Evolutionary conservation across 208 protist genomes (phyloP).

Genomic region (Phytomonas francai): DNA sequence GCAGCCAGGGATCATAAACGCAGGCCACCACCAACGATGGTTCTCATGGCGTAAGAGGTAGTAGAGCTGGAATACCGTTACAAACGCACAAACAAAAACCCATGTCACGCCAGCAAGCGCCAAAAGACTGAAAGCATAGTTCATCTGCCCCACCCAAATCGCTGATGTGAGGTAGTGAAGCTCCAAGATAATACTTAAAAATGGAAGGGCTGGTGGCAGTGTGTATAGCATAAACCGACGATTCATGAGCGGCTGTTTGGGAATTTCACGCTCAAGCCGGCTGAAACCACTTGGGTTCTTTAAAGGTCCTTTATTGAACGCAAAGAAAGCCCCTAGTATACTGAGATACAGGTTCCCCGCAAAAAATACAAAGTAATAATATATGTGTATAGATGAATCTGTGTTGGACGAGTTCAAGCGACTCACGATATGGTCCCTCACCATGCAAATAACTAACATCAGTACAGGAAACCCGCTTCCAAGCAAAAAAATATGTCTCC

Average conservation of each 20-base stretch:
- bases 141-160: slow-evolving; percentile 92
- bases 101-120: slow-evolving; percentile 95
- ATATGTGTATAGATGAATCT: not conserved
- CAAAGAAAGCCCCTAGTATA: slow-evolving; percentile 93
- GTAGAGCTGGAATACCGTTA: slow-evolving; percentile 97
- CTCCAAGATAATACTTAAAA: slow-evolving; percentile 97
- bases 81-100: slow-evolving; percentile 91
- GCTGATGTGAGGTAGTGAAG: slow-evolving; percentile 97
- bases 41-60: slow-evolving; percentile 96
- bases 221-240: slow-evolving; percentile 33
- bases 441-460: slow-evolving; percentile 27
- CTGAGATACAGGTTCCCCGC: slow-evolving; percentile 94
- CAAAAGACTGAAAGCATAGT: slow-evolving; percentile 98
- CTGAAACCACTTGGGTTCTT: slow-evolving; percentile 89
- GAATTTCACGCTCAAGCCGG: slow-evolving; percentile 95
- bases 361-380: slow-evolving; percentile 65
- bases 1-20: slow-evolving; percentile 88
- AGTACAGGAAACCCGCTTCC: not conserved
- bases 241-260: slow-evolving; percentile 75
- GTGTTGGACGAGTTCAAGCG: slow-evolving; percentile 29
- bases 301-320: slow-evolving; percentile 80
- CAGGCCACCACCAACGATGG: slow-evolving; percentile 98
- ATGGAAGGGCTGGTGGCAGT: slow-evolving; percentile 89
- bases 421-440: slow-evolving; percentile 19
- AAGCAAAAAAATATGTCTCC: slow-evolving; percentile 87